Conservation (phyloP, 345 rosid species). For the Salix caprea region DNA sequence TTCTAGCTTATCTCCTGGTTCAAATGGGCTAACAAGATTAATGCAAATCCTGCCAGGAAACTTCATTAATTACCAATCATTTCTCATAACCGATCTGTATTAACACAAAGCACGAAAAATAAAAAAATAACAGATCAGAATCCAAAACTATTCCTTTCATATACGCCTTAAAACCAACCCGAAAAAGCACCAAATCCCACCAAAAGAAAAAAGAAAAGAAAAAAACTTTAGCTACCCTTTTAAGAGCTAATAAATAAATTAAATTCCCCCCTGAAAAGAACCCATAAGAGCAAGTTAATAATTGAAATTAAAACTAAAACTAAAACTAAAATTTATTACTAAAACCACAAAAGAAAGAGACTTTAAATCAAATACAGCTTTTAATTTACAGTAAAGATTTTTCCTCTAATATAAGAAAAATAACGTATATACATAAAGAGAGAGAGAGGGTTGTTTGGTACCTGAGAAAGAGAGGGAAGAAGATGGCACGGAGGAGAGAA, state of each 20-base stretch:
- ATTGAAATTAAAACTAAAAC: neutral
- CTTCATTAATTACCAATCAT: slow-evolving; percentile 8
- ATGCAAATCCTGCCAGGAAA: slow-evolving; percentile 25
- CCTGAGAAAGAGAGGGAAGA: slow-evolving; percentile 11
- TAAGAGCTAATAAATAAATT: neutral
- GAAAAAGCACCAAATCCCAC: neutral
- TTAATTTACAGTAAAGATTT: neutral
- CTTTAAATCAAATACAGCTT: neutral
- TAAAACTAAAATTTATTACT: neutral
- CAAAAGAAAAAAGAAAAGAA: neutral
- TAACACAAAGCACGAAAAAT: slow-evolving; percentile 13
- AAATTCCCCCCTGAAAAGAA: neutral
- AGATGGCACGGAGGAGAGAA: neutral
- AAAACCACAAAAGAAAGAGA: neutral
- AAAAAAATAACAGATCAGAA: slow-evolving; percentile 11
- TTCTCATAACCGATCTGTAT: slow-evolving; percentile 26
- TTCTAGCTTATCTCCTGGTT: slow-evolving; percentile 30
- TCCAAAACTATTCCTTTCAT: neutral
- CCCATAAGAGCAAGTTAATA: neutral
- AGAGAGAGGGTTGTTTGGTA: neutral
- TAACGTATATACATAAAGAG: neutral
- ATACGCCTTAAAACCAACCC: neutral
- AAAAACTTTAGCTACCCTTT: neutral
- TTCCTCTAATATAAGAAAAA: neutral
- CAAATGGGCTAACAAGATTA: slow-evolving; percentile 34